phyloP scores from a whole-genome alignment of 2,329 filamentous ascomycete species.

The Aspergillus aculeatus region DNA sequence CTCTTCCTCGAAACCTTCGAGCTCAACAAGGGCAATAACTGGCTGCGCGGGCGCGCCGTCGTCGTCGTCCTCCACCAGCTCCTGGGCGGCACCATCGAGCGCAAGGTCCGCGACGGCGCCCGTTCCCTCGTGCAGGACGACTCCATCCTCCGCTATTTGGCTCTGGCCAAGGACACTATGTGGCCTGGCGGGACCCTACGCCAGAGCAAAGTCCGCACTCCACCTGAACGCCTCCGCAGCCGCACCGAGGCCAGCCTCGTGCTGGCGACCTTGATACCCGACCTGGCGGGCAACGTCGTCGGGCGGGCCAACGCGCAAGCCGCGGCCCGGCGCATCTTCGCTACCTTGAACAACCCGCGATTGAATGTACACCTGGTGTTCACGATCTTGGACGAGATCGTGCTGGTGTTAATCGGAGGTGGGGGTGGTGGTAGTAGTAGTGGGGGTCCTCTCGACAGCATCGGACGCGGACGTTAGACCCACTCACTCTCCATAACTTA shows the following conservation, averaged over 20 bases:
- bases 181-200: conserved; percentile 65
- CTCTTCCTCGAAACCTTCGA: conserved; percentile 96
- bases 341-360: conserved; percentile 84
- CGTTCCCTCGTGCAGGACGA: conserved; percentile 74
- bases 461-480: not conserved
- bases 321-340: conserved; percentile 83
- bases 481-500: not conserved
- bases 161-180: conserved; percentile 69
- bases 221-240: conserved; percentile 73
- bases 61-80: conserved; percentile 96
- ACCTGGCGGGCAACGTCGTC: conserved; percentile 89
- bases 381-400: conserved; percentile 68
- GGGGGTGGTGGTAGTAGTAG: conserved; percentile 1
- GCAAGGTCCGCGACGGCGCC: conserved; percentile 85
- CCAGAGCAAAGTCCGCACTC: conserved; percentile 57
- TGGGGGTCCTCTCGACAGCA: not conserved
- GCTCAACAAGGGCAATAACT: conserved; percentile 91
- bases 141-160: conserved; percentile 72
- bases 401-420: conserved; percentile 61
- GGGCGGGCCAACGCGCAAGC: conserved; percentile 87
- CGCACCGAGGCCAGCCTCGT: conserved; percentile 85
- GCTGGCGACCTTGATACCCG: conserved; percentile 84
- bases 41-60: conserved; percentile 91
- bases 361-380: conserved; percentile 76
- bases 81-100: conserved; percentile 91